Percentiles rank a stretch among this genome's conserved stretches.
Conservation (phyloP, 768 basidiomycete species). For the Boletus pseudopeckii region DNA sequence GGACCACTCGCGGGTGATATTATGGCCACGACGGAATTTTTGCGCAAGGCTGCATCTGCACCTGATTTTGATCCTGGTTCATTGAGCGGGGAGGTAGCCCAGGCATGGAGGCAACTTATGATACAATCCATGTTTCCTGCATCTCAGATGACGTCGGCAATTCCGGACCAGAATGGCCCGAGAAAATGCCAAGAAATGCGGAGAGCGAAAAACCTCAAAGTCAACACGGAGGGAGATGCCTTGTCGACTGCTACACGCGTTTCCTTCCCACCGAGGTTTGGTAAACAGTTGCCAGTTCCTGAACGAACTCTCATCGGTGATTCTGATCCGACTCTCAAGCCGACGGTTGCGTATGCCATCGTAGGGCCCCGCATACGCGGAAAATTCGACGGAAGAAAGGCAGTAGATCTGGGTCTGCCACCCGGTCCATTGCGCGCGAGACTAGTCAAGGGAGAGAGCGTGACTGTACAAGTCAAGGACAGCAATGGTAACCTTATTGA, state of each 20-base stretch:
- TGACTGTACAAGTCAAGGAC: constrained; percentile 54
- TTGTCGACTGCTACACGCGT: constrained; percentile 7
- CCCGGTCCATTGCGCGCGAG: constrained; percentile 53
- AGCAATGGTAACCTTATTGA: constrained; percentile 40
- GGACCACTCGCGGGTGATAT: not conserved
- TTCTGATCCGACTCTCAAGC: constrained; percentile 20
- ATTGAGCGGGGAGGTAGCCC: constrained; percentile 43
- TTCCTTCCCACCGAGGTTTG: constrained; percentile 16
- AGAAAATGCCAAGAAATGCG: constrained; percentile 8
- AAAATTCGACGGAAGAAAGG: constrained; percentile 71
- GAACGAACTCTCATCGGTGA: constrained; percentile 17
- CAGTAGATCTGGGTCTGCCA: constrained; percentile 60
- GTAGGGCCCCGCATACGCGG: constrained; percentile 53
- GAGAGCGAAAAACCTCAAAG: constrained; percentile 8
- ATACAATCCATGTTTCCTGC: constrained; percentile 63
- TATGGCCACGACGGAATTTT: not conserved
- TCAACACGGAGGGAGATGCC: not conserved
- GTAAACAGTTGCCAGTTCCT: constrained; percentile 20
- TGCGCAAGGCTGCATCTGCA: constrained; percentile 24
- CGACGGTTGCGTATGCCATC: constrained; percentile 48
- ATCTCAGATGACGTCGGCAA: constrained; percentile 18
- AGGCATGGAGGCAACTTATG: constrained; percentile 53
- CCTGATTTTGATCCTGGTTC: constrained; percentile 28
- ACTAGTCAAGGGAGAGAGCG: constrained; percentile 61
- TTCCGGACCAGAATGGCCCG: constrained; percentile 7